Evolutionary conservation across 768 basidiomycete species (phyloP).

Genomic region (Auricularia auricula-judae): DNA sequence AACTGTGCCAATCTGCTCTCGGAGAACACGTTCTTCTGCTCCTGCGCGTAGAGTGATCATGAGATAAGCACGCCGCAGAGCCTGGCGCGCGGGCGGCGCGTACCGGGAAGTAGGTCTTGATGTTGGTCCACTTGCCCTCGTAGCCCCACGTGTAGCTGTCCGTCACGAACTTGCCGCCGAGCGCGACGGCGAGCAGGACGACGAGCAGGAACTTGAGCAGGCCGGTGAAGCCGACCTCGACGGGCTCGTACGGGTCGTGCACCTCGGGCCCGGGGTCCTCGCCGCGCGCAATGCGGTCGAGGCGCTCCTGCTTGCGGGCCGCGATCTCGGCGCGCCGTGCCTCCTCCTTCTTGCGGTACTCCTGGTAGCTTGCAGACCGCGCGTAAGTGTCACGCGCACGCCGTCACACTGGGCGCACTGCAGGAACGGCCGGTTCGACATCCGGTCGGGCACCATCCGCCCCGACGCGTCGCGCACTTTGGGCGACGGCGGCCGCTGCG

Average conservation of each 20-base stretch:
- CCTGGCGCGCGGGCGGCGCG: conserved; percentile 12
- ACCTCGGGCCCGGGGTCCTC: conserved; percentile 65
- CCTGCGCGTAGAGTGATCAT: conserved; percentile 17
- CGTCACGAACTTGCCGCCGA: conserved; percentile 75
- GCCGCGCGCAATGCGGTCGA: conserved; percentile 62
- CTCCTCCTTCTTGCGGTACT: conserved; percentile 54
- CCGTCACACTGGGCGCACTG: conserved; percentile 37
- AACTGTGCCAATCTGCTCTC: conserved; percentile 53
- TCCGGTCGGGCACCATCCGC: conserved; percentile 68
- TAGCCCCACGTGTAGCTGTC: conserved; percentile 84
- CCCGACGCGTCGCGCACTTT: conserved; percentile 36
- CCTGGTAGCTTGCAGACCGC: conserved; percentile 40
- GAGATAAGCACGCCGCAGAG: neutral
- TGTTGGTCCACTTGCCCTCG: conserved; percentile 47
- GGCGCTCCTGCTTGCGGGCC: conserved; percentile 58
- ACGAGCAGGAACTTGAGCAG: conserved; percentile 61
- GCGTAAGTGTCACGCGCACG: neutral
- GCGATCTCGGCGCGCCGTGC: conserved; percentile 52
- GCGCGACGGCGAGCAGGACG: conserved; percentile 36
- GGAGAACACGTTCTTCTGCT: conserved; percentile 64
- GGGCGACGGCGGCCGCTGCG: neutral
- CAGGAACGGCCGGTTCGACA: conserved; percentile 78
- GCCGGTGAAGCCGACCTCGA: conserved; percentile 52
- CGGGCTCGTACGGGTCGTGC: conserved; percentile 58
- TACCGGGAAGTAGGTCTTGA: conserved; percentile 58